Evolutionary conservation across 2,329 filamentous ascomycete species (phyloP).

Genomic region (Macrophomina tecta): DNA sequence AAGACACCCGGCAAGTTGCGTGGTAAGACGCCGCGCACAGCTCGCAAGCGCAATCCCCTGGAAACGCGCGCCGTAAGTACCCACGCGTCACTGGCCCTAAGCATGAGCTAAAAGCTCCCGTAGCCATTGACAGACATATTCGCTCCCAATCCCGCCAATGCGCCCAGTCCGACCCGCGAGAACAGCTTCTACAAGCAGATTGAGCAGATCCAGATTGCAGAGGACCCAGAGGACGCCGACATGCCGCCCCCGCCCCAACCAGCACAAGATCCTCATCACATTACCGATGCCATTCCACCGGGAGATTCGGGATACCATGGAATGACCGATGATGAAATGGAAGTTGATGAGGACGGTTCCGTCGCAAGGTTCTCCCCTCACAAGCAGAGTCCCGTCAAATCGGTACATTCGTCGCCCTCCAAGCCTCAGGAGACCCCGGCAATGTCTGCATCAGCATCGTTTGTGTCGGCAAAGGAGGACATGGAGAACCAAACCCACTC

Average conservation of each 20-base stretch:
- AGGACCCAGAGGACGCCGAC: slow-evolving; percentile 54
- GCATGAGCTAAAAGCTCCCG: slow-evolving; percentile 44
- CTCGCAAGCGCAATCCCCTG: slow-evolving; percentile 63
- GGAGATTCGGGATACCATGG: slow-evolving; percentile 75
- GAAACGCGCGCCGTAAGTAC: slow-evolving; percentile 69
- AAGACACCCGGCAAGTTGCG: slow-evolving; percentile 87
- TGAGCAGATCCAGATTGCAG: slow-evolving; percentile 65
- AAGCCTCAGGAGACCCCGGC: slow-evolving; percentile 11
- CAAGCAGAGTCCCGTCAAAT: slow-evolving; percentile 34
- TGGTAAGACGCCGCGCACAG: slow-evolving; percentile 78
- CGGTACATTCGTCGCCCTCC: slow-evolving; percentile 30
- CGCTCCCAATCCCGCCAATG: slow-evolving; percentile 49
- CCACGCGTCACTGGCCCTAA: slow-evolving; percentile 58
- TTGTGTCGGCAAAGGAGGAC: slow-evolving; percentile 56
- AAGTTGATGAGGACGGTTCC: slow-evolving; percentile 37
- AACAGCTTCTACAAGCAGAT: slow-evolving; percentile 59
- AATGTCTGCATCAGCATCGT: slow-evolving; percentile 46
- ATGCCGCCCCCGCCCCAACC: slow-evolving; percentile 28
- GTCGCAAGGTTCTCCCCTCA: slow-evolving; percentile 29
- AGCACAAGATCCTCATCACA: slow-evolving; percentile 25
- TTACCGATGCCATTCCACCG: slow-evolving; percentile 4
- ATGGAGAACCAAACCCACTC: slow-evolving; percentile 36
- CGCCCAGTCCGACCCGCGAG: slow-evolving; percentile 61
- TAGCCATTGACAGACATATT: slow-evolving; percentile 58
- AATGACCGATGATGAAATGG: slow-evolving; percentile 63